These are phyloP conservation scores for Paulinella micropora DNA, from an alignment of 78 protist species.

Conservation along the genomic window DNA sequence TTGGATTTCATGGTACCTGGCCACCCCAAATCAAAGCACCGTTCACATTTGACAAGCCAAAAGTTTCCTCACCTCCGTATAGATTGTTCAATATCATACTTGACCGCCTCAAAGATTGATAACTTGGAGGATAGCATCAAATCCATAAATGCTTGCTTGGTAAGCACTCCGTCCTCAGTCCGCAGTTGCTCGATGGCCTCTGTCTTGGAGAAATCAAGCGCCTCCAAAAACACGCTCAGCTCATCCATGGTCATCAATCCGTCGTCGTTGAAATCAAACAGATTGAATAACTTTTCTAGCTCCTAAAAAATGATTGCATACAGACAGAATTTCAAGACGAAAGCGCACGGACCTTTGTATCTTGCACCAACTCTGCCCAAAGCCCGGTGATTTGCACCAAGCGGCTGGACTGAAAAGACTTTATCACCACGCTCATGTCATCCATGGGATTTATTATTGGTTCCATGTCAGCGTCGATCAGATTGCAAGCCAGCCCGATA, in stretches of 20 bases:
- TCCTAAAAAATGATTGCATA: no score
- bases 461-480: conserved; percentile 20
- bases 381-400: neutral
- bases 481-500: conserved; percentile 71
- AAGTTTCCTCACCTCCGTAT: no score
- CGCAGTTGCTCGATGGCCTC: neutral
- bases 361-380: neutral
- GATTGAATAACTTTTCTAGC: neutral
- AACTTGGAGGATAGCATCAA: neutral
- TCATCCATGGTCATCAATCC: neutral
- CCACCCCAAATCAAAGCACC: no score
- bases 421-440: neutral
- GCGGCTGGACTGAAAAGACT: neutral
- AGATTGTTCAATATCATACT: neutral
- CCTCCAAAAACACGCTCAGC: neutral
- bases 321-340: no score
- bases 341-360: no score
- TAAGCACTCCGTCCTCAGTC: neutral
- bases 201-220: neutral
- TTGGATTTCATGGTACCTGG: neutral
- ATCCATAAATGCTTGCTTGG: neutral
- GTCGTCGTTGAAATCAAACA: neutral
- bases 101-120: neutral
- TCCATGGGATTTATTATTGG: neutral
- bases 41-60: no score